Conservation (phyloP, 1,139 yeast species). For the Diutina catenulata region DNA sequence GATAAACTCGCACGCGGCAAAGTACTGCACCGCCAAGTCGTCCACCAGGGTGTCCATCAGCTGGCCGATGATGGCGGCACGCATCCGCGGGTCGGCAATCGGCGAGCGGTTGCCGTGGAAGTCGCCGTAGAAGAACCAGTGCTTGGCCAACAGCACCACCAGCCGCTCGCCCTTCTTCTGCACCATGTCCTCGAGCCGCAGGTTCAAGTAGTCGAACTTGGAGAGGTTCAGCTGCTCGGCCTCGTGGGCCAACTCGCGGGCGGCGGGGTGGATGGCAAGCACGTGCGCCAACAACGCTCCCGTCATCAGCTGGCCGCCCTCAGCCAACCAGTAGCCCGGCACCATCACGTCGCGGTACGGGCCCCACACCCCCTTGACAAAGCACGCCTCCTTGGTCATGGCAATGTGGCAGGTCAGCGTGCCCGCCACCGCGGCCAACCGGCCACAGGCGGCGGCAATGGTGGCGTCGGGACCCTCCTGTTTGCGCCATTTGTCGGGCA, state of each 20-base stretch:
- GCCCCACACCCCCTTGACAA: slow-evolving; percentile 98
- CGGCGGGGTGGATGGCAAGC: slow-evolving; percentile 83
- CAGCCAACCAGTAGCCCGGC: slow-evolving; percentile 90
- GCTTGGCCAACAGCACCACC: slow-evolving; percentile 70
- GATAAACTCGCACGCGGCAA: slow-evolving; percentile 93
- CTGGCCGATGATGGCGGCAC: slow-evolving; percentile 87
- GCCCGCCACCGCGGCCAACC: slow-evolving; percentile 96
- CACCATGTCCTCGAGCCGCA: slow-evolving; percentile 58
- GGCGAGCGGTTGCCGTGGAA: slow-evolving; percentile 96
- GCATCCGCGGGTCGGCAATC: slow-evolving; percentile 87
- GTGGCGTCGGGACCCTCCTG: slow-evolving; percentile 10
- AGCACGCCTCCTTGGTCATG: slow-evolving; percentile 72
- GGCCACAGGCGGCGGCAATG: slow-evolving; percentile 57
- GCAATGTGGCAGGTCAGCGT: slow-evolving; percentile 95
- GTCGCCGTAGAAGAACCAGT: slow-evolving; percentile 88
- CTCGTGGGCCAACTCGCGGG: slow-evolving; percentile 49
- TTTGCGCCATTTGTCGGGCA: slow-evolving; percentile 31
- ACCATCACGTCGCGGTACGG: slow-evolving; percentile 91
- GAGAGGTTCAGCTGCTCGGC: slow-evolving; percentile 59
- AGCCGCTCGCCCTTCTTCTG: slow-evolving; percentile 46
- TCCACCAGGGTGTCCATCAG: slow-evolving; percentile 82
- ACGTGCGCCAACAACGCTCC: slow-evolving; percentile 91
- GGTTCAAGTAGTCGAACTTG: slow-evolving; percentile 74
- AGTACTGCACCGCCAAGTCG: slow-evolving; percentile 73
- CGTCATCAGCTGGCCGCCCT: slow-evolving; percentile 96